phyloP scores from a whole-genome alignment of 1,139 yeast species.

The Geotrichum macrosporum region DNA sequence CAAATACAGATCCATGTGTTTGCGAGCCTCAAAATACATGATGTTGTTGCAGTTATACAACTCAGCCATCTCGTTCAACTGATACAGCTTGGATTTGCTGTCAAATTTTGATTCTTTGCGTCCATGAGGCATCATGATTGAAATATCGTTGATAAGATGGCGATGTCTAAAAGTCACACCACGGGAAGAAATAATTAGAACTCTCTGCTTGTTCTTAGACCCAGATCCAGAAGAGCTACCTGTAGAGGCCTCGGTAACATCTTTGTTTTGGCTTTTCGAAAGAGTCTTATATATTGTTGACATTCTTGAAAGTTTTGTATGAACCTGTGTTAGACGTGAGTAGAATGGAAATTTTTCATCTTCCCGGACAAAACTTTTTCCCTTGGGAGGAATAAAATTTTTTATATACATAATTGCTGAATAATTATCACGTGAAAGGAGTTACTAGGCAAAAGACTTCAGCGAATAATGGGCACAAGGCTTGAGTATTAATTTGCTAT shows the following conservation, averaged over 20 bases:
- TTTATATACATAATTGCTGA: background rate
- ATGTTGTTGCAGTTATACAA: slow-evolving; percentile 95
- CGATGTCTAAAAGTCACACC: slow-evolving; percentile 89
- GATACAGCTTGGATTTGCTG: slow-evolving; percentile 81
- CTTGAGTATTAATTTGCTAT: too few relatives aligned
- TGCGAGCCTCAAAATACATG: slow-evolving; percentile 91
- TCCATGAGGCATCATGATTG: slow-evolving; percentile 82
- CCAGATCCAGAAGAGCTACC: slow-evolving; percentile 38
- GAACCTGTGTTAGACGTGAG: slow-evolving; percentile 1
- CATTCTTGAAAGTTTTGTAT: slow-evolving; percentile 37
- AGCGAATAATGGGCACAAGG: too few relatives aligned
- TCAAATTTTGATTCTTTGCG: slow-evolving; percentile 96
- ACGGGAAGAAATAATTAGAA: slow-evolving; percentile 83
- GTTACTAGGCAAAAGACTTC: too few relatives aligned
- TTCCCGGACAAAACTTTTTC: background rate
- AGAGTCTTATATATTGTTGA: slow-evolving; percentile 68
- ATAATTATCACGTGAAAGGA: too few relatives aligned
- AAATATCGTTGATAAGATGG: slow-evolving; percentile 80
- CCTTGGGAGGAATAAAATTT: slow-evolving; percentile 17
- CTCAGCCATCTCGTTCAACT: slow-evolving; percentile 93
- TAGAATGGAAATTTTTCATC: slow-evolving; percentile 2
- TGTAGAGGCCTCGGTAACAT: slow-evolving; percentile 33
- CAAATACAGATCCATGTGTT: slow-evolving; percentile 89
- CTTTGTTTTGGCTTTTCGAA: slow-evolving; percentile 43
- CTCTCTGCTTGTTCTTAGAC: slow-evolving; percentile 42